phyloP scores from a whole-genome alignment of 768 basidiomycete species.

The Leccinum arenicola region DNA sequence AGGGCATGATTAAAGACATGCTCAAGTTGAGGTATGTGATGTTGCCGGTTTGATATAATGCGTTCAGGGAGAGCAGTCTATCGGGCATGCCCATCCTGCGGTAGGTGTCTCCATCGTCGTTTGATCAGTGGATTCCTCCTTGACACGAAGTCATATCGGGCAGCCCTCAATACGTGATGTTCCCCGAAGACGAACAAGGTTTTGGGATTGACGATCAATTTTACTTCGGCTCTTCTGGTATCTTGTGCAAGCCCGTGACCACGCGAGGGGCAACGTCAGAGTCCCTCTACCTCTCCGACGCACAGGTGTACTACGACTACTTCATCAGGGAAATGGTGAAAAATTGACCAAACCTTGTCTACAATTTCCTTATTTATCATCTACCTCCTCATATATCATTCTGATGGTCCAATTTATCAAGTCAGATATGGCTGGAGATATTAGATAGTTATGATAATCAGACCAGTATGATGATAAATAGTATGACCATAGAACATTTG shows the following conservation, averaged over 20 bases:
- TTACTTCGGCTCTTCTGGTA: constrained; percentile 82
- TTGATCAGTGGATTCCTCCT: neutral
- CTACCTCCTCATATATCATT: no score
- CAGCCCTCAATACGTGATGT: constrained; percentile 94
- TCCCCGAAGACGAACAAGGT: constrained; percentile 85
- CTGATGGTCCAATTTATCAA: no score
- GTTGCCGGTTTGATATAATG: constrained; percentile 98
- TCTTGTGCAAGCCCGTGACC: constrained; percentile 91
- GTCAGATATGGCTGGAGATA: no score
- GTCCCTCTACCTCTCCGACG: constrained; percentile 82
- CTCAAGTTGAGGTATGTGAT: constrained; percentile 82
- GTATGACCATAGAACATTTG: no score
- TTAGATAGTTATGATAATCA: no score
- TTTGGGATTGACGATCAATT: constrained; percentile 94
- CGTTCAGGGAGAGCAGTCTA: constrained; percentile 84
- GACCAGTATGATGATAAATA: no score
- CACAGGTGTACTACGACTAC: constrained; percentile 95
- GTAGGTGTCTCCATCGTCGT: constrained; percentile 38
- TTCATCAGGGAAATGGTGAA: no score
- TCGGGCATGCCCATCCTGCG: constrained; percentile 81
- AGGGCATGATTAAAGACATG: constrained; percentile 73
- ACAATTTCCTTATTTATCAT: no score
- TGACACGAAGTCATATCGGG: neutral
- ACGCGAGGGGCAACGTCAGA: constrained; percentile 65
- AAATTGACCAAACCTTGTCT: no score